Conservation (phyloP, 2,329 filamentous ascomycete species). For the Trichoderma sp. region DNA sequence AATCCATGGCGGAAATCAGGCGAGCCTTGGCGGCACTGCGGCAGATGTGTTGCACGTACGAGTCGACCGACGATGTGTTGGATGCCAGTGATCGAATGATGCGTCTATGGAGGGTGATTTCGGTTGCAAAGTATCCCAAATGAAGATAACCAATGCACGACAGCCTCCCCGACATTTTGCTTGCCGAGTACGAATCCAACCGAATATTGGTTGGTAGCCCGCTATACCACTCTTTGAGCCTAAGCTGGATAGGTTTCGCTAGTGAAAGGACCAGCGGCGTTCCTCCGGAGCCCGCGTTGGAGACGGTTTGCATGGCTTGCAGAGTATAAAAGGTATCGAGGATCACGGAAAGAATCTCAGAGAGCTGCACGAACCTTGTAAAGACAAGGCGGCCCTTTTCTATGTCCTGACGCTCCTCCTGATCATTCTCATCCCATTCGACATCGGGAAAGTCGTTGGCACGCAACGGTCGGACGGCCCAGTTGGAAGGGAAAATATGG, state of each 20-base stretch:
- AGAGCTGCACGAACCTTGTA: constrained; percentile 72
- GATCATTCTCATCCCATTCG: constrained; percentile 63
- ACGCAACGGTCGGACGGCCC: constrained; percentile 71
- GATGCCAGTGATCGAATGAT: constrained; percentile 77
- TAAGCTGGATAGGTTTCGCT: constrained; percentile 80
- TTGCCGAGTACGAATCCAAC: constrained; percentile 60
- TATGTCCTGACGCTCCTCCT: constrained; percentile 64
- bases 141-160: constrained; percentile 77
- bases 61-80: constrained; percentile 55
- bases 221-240: constrained; percentile 80
- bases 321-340: constrained; percentile 82
- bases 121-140: constrained; percentile 88
- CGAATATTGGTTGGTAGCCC: constrained; percentile 63
- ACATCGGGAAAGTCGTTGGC: constrained; percentile 72
- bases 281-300: constrained; percentile 66
- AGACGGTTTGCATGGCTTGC: constrained; percentile 69
- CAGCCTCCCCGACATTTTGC: constrained; percentile 45
- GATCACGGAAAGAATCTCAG: constrained; percentile 75
- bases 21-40: constrained; percentile 91
- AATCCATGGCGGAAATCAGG: constrained; percentile 94
- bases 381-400: constrained; percentile 71
- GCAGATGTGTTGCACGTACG: constrained; percentile 88
- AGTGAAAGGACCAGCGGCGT: constrained; percentile 72
- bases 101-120: constrained; percentile 88
- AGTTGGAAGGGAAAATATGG: constrained; percentile 68